Evolutionary conservation across 2,329 filamentous ascomycete genomes (phyloP).

Genomic region (Orbilia javanica): DNA sequence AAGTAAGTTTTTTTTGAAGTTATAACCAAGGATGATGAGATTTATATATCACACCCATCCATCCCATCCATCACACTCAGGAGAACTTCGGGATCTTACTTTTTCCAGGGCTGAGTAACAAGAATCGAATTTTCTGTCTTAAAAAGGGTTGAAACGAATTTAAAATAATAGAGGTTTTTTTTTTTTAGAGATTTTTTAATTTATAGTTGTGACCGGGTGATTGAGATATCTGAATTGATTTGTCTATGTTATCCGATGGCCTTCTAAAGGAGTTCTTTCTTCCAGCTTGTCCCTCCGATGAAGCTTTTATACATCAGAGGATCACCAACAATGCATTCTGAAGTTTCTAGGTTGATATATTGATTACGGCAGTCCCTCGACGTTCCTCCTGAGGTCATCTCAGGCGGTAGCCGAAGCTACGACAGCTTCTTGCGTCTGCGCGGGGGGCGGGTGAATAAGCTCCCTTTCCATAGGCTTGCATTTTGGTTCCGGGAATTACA

Average conservation of each 20-base stretch:
- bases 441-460: conserved; percentile 28
- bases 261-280: conserved; percentile 42
- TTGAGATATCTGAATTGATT: conserved; percentile 43
- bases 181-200: conserved; percentile 34
- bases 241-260: conserved; percentile 57
- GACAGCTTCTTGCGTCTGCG: conserved; percentile 47
- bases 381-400: conserved; percentile 27
- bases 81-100: conserved; percentile 27
- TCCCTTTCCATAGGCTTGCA: conserved; percentile 7
- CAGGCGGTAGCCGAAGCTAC: conserved; percentile 45
- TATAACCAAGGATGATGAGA: conserved; percentile 30
- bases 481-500: conserved; percentile 29
- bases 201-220: conserved; percentile 53
- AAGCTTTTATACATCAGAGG: conserved; percentile 36
- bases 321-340: too few relatives aligned
- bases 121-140: conserved; percentile 47
- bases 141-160: conserved; percentile 46
- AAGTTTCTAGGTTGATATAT: conserved; percentile 47
- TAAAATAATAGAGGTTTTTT: conserved; percentile 40
- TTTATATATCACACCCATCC: conserved; percentile 38
- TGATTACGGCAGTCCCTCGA: conserved; percentile 43
- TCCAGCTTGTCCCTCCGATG: conserved; percentile 10
- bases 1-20: conserved; percentile 30
- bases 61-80: conserved; percentile 13
- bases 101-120: conserved; percentile 40